Conservation (phyloP, 257 asterid species). For the Solanum virginianum region DNA sequence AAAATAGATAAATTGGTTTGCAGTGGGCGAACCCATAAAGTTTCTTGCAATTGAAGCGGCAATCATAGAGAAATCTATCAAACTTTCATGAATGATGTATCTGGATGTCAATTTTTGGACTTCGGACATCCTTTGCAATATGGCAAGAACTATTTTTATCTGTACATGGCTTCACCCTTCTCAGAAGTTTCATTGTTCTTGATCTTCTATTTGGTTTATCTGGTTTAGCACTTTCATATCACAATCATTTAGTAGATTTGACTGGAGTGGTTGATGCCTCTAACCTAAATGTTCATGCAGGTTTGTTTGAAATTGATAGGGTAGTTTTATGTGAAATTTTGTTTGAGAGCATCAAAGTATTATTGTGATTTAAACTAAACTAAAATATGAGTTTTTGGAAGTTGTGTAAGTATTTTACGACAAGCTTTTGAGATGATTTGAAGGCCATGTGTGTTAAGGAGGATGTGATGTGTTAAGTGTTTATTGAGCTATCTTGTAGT, state of each 20-base stretch:
- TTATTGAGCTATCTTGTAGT: neutral
- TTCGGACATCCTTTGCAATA: neutral
- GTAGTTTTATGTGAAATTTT: neutral
- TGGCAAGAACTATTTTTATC: neutral
- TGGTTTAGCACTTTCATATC: neutral
- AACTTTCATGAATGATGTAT: neutral
- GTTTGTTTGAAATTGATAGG: neutral
- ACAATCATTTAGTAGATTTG: neutral
- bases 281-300: neutral
- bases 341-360: neutral
- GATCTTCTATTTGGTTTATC: neutral
- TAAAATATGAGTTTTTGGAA: neutral
- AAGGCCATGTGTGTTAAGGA: neutral
- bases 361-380: neutral
- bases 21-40: neutral
- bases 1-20: neutral
- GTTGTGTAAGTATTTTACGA: neutral
- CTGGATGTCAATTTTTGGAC: neutral
- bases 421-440: neutral
- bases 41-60: neutral
- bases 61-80: neutral
- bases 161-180: neutral
- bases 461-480: too few relatives aligned
- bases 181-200: neutral
- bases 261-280: neutral